phyloP scores from a whole-genome alignment of 805 yeast genomes.

The Metschnikowia cubensis region DNA sequence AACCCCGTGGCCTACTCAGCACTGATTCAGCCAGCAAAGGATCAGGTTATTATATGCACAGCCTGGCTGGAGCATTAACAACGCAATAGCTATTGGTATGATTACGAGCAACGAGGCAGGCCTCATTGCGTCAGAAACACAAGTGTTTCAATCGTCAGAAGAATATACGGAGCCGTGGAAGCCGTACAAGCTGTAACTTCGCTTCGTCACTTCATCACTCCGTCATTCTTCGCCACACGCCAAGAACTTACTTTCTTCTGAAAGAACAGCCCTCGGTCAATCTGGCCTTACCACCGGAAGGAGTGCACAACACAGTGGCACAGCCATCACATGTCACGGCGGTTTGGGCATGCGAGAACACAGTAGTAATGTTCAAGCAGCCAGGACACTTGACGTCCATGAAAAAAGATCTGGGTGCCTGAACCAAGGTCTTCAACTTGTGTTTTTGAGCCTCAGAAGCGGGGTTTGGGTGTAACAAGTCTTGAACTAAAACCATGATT shows the following conservation, averaged over 20 bases:
- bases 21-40: conserved; percentile 13
- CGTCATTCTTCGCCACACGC: no score
- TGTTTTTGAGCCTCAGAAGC: conserved; percentile 95
- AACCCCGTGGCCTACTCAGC: conserved; percentile 16
- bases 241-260: conserved; percentile 83
- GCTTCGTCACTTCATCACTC: no score
- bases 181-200: no score
- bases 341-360: conserved; percentile 99
- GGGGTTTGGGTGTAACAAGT: conserved; percentile 95
- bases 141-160: background rate
- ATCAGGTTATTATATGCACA: conserved; percentile 17
- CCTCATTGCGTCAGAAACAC: conserved; percentile 1
- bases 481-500: conserved; percentile 90
- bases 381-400: conserved; percentile 99
- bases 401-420: conserved; percentile 97
- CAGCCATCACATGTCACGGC: conserved; percentile 99
- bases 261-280: conserved; percentile 99
- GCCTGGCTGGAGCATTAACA: conserved; percentile 7
- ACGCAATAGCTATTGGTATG: background rate
- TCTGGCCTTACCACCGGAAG: conserved; percentile 99
- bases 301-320: conserved; percentile 96
- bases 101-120: conserved; percentile 3
- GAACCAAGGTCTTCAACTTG: conserved; percentile 96
- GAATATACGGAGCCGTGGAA: no score
- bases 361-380: conserved; percentile 98